phyloP scores from a whole-genome alignment of 169 alveolate genomes.

The Babesia gibsoni region DNA sequence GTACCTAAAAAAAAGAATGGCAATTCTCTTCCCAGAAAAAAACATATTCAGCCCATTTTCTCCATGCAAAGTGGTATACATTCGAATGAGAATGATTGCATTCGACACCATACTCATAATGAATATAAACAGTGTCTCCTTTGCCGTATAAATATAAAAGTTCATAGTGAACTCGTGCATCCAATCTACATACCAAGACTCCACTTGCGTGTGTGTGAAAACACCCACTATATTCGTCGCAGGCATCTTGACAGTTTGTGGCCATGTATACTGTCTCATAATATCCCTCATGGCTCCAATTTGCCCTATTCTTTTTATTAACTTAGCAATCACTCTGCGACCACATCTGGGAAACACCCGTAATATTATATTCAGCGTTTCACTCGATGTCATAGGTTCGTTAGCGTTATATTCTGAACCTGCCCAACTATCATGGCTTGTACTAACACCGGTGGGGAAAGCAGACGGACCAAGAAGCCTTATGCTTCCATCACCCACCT shows the following conservation, averaged over 20 bases:
- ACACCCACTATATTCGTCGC: conserved; percentile 18
- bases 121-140: conserved; percentile 24
- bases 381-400: not conserved
- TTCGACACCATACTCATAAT: not conserved
- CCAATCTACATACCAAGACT: conserved; percentile 57
- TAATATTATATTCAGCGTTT: conserved; percentile 1
- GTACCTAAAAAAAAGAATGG: not conserved
- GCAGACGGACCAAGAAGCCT: not conserved
- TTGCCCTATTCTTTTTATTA: not conserved
- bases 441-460: not conserved
- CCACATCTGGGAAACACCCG: conserved; percentile 11
- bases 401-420: not conserved
- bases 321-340: not conserved
- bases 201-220: conserved; percentile 31
- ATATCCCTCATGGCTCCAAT: conserved; percentile 15
- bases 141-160: conserved; percentile 23
- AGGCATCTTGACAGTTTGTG: conserved; percentile 16
- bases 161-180: conserved; percentile 56
- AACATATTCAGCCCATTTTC: not conserved
- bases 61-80: conserved; percentile 13
- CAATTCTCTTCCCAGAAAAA: conserved; percentile 1
- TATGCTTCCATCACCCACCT: no score
- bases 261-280: conserved; percentile 30
- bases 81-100: conserved; percentile 7
- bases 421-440: not conserved